Evolutionary conservation across 768 basidiomycete species (phyloP), one percentile per base, ranked within the genome.

Genomic region (Coprinopsis sp.): DNA sequence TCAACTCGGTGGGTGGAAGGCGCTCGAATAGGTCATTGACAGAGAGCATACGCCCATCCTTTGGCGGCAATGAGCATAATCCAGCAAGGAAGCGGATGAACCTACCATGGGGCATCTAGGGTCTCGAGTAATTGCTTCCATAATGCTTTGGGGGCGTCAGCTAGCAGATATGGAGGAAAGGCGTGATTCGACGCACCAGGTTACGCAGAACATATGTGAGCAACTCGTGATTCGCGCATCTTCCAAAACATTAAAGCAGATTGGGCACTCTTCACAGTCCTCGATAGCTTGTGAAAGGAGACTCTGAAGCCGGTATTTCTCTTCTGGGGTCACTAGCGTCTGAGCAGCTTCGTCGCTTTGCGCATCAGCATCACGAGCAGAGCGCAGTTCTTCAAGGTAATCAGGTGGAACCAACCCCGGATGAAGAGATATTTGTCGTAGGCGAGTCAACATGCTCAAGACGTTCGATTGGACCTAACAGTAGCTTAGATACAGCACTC

Each of bases 371-470:
- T 59, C 64, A 16, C 71, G 70, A 16, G 58, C 63, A n/a, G 58
- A 55, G 28, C 67, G 67, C 36, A 91, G 71, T 50, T 84, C 73
- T 33, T 87, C 79, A 10, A 90, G 59, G 56, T 91, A 93, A 50
- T 80, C 72, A 6, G 66, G 51, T 3, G 91, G 91, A 39, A 91
- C 67, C 21, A 94, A 71, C 1, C 78, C 80, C 0, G 90, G 86
- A 57, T 93, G 88, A 21, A 91, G 75, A 14, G 77, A 84, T 16
- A 92, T 67, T 63, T 94, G 91, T 24, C 91, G 79, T 61, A 94
- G 70, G 14, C 91, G 84, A 6, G 89, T 91, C n/a, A 92, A 75
- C 75, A 92, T 81, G 51, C 84, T 83, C 29, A 91, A 63, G 12
- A 89, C 79, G 54, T 84, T 83, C 2, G 79, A 78, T 47, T 82